Evolutionary conservation across 2,329 filamentous ascomycete genomes (phyloP).

Genomic region (Phoma sp.): DNA sequence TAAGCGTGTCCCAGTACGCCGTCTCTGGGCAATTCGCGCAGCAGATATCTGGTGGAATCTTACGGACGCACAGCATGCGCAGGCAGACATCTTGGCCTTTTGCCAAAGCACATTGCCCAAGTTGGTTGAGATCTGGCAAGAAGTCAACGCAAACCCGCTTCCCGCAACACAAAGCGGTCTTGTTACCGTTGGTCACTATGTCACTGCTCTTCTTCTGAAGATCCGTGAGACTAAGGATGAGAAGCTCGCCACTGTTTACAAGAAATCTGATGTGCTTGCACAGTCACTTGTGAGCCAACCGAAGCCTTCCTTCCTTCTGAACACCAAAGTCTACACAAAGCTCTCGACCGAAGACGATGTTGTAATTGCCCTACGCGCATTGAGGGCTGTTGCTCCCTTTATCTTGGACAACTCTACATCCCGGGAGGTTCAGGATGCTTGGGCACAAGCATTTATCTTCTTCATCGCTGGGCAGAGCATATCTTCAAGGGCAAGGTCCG

Average conservation of each 20-base stretch:
- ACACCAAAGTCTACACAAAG: slow-evolving; percentile 83
- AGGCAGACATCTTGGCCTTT: slow-evolving; percentile 55
- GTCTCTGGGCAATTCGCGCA: slow-evolving; percentile 77
- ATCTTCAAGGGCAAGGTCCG: slow-evolving; percentile 67
- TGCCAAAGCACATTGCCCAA: slow-evolving; percentile 59
- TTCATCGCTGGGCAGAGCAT: slow-evolving; percentile 69
- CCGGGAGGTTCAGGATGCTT: slow-evolving; percentile 65
- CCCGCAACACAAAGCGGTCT: slow-evolving; percentile 81
- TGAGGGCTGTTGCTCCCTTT: slow-evolving; percentile 65
- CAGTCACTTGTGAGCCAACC: slow-evolving; percentile 73
- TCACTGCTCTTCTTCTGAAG: slow-evolving; percentile 66
- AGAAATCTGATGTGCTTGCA: slow-evolving; percentile 67
- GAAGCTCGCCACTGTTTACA: slow-evolving; percentile 62
- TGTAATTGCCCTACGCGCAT: slow-evolving; percentile 74
- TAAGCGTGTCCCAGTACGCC: slow-evolving; percentile 79
- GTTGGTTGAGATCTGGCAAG: slow-evolving; percentile 74
- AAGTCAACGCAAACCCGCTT: slow-evolving; percentile 78
- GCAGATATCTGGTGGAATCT: slow-evolving; percentile 72
- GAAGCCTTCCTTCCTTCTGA: slow-evolving; percentile 87
- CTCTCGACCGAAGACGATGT: slow-evolving; percentile 76
- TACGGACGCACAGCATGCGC: slow-evolving; percentile 55
- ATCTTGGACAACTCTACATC: slow-evolving; percentile 57
- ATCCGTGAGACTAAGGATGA: slow-evolving; percentile 61
- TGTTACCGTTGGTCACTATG: slow-evolving; percentile 78
- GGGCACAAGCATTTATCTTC: slow-evolving; percentile 87